These are phyloP conservation scores for Gloeostereum incarnatum DNA, from an alignment of 768 basidiomycete genomes.

Conservation along the genomic window DNA sequence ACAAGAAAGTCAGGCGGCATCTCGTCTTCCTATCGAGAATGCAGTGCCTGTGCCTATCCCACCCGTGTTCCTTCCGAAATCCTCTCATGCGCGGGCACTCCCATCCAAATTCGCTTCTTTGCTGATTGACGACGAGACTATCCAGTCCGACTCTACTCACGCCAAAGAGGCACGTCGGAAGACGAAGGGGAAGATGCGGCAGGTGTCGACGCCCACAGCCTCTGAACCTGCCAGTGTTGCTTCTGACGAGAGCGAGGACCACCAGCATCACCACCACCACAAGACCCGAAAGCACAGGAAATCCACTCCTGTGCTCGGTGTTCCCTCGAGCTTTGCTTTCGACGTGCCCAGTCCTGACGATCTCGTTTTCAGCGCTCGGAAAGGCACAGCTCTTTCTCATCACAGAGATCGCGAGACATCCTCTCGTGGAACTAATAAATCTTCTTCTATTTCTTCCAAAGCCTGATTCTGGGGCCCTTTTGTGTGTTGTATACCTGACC, in stretches of 20 bases:
- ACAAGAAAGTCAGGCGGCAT: constrained; percentile 30
- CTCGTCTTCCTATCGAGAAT: constrained; percentile 29
- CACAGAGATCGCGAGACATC: constrained; percentile 15
- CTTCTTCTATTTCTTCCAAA: constrained; percentile 14
- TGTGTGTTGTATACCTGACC: constrained; percentile 9
- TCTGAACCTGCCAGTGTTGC: too few relatives aligned
- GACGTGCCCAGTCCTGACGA: constrained; percentile 91
- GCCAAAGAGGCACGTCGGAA: constrained; percentile 17
- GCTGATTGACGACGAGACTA: constrained; percentile 46
- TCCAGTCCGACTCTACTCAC: constrained; percentile 24
- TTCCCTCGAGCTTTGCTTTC: constrained; percentile 49
- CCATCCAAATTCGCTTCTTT: constrained; percentile 74
- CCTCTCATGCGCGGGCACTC: constrained; percentile 54
- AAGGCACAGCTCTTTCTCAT: constrained; percentile 54
- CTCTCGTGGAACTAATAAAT: constrained; percentile 10
- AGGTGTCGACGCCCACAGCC: constrained; percentile 5
- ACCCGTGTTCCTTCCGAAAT: constrained; percentile 51
- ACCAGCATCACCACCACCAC: too few relatives aligned
- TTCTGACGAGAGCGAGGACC: too few relatives aligned
- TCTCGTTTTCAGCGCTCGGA: constrained; percentile 70
- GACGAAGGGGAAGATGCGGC: constrained; percentile 19
- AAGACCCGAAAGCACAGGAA: constrained; percentile 7
- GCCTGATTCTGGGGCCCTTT: constrained; percentile 6
- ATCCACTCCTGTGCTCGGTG: constrained; percentile 21
- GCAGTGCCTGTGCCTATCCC: constrained; percentile 19